A percentile compares a stretch with the other conserved stretches of the same genome.
These are phyloP conservation scores for Beta macrorhiza DNA, from an alignment of 179 eudicot species.

Conservation along the genomic window DNA sequence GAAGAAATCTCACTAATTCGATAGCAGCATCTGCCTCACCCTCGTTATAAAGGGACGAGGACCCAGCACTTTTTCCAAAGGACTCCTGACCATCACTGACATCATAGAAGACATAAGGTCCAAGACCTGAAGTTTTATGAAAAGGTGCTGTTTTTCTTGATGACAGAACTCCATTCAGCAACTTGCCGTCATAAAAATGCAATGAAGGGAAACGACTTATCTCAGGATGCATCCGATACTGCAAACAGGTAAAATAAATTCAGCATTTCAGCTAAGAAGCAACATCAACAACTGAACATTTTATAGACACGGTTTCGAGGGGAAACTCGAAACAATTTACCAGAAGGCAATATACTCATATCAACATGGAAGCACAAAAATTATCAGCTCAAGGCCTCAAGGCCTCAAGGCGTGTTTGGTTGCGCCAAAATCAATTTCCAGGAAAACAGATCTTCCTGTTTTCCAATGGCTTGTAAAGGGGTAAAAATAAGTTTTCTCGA, in stretches of 20 bases:
- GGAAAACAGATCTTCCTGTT: no score
- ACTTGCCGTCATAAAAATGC: conserved; percentile 87
- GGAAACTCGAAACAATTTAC: background rate
- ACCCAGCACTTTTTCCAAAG: conserved; percentile 69
- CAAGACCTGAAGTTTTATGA: conserved; percentile 73
- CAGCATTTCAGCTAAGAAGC: conserved; percentile 13
- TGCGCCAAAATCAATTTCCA: no score
- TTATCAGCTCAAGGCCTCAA: background rate
- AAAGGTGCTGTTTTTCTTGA: conserved; percentile 69
- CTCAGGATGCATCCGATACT: conserved; percentile 99
- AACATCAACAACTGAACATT: conserved; percentile 1
- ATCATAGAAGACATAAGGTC: conserved; percentile 90
- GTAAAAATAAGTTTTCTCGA: no score
- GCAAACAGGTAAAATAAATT: conserved; percentile 34
- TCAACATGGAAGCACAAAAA: conserved; percentile 12
- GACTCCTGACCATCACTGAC: conserved; percentile 82
- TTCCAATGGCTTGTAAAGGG: no score
- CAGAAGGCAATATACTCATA: conserved; percentile 1
- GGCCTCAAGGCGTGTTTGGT: no score
- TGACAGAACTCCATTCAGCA: conserved; percentile 70
- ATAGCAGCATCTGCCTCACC: conserved; percentile 95
- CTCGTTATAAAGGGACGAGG: conserved; percentile 81
- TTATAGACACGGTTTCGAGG: background rate
- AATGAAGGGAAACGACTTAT: conserved; percentile 82
- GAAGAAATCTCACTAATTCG: conserved; percentile 66